Evolutionary conservation across 2,329 filamentous ascomycete genomes (phyloP), one percentile per base, ranked within the genome.

Genomic region (Cordyceps javanica): DNA sequence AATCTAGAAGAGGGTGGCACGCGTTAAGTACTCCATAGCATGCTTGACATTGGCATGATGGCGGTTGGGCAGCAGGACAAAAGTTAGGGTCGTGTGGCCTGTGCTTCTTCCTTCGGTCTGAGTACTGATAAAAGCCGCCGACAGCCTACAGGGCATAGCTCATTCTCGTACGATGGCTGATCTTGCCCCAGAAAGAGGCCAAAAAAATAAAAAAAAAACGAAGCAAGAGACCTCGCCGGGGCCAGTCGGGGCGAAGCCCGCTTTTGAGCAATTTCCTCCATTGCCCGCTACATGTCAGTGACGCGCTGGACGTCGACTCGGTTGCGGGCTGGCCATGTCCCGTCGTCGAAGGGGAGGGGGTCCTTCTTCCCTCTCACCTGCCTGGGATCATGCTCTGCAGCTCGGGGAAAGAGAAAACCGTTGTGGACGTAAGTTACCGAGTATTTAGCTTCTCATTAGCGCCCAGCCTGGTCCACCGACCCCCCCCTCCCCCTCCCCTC

Each of bases 81-180:
- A 25, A 9, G n/a, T n/a, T 16, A 10, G 23, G 34, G 41, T 45
- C 21, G 14, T 16, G 50, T 28, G 38, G 26, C 34, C 49, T n/a
- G 34, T 9, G 14, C n/a, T n/a, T n/a, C n/a, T n/a, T n/a, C 16
- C 16, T 26, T 23, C 10, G 50, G 34, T 28, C 25, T 25, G 21
- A 42, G 30, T 19, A 34, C 21, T n/a, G 19, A 21, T 19, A 19
- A 41, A 39, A 16, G 32, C 25, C 34, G 44, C 42, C 42, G 42
- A 41, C 23, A 19, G 32, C 21, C 41, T 30, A 23, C 16, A 19
- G 38, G 6, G 30, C 11, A 11, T 32, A 11, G 25, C 52, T 55
- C 42, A 55, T 55, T 55, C 23, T 55, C 53, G 53, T 55, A 55
- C 53, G 53, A 55, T 55, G 53, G 53, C 42, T 55, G 53, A 55